These are phyloP conservation scores for Neurospora discreta DNA, from an alignment of 495 filamentous ascomycete species.

Conservation along the genomic window DNA sequence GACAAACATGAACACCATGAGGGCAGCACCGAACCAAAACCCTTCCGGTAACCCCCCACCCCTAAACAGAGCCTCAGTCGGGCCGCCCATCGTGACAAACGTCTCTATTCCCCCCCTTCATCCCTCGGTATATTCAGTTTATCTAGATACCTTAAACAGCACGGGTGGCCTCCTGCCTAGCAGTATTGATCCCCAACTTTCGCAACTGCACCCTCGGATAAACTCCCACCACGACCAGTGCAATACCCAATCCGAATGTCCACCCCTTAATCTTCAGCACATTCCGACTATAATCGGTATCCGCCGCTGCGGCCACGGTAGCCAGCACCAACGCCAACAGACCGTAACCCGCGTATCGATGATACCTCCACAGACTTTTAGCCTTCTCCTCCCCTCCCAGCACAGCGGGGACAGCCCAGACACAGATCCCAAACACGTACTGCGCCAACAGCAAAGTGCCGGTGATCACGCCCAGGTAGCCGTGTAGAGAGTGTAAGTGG, in stretches of 20 bases:
- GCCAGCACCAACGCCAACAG: constrained; percentile 57
- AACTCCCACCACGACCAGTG: constrained; percentile 56
- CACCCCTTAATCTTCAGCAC: constrained; percentile 60
- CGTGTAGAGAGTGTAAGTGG: constrained; percentile 72
- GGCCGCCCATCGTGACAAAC: neutral
- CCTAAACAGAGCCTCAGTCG: neutral
- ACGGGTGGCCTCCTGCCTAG: neutral
- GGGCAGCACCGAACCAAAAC: neutral
- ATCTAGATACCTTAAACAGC: neutral
- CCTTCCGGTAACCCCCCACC: neutral
- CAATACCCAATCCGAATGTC: constrained; percentile 49
- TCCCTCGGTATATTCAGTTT: neutral
- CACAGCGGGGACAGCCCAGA: constrained; percentile 58
- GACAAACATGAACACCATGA: neutral
- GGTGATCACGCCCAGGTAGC: constrained; percentile 67
- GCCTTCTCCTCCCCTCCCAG: constrained; percentile 72
- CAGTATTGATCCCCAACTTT: constrained; percentile 55
- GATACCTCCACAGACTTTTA: constrained; percentile 80
- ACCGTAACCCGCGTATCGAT: constrained; percentile 68
- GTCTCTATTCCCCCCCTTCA: neutral
- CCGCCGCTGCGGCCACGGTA: constrained; percentile 63
- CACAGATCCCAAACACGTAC: constrained; percentile 64
- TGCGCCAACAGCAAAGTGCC: constrained; percentile 61
- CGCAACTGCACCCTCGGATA: constrained; percentile 68
- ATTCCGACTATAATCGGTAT: constrained; percentile 55